These are phyloP conservation scores for Camellia granthamiana DNA, from an alignment of 148 eudicot genomes.

Conservation along the genomic window DNA sequence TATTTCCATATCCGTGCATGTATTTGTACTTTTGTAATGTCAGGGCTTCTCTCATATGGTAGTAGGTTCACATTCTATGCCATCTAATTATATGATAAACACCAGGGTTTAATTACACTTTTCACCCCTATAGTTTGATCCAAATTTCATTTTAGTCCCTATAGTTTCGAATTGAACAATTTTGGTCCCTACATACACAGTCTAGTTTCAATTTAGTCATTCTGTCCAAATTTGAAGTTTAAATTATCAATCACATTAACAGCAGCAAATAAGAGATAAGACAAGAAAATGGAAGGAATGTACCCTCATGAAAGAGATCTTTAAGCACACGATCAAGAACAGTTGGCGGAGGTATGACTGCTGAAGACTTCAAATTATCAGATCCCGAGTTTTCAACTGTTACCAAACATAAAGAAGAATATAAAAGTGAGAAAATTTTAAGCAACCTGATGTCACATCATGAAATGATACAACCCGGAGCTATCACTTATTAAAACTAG, in stretches of 20 bases:
- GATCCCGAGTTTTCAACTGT: constrained; percentile 69
- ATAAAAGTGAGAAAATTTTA: not conserved
- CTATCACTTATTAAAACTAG: constrained; percentile 4
- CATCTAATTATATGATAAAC: too few relatives aligned
- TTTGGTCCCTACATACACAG: too few relatives aligned
- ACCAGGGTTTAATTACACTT: too few relatives aligned
- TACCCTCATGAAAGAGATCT: constrained; percentile 91
- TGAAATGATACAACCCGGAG: constrained; percentile 11
- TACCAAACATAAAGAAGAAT: constrained; percentile 11
- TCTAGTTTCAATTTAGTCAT: not conserved
- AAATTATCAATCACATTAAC: not conserved
- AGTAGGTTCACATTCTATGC: too few relatives aligned
- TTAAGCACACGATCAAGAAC: constrained; percentile 92
- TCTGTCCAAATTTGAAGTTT: too few relatives aligned
- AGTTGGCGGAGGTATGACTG: constrained; percentile 86
- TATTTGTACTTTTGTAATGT: too few relatives aligned
- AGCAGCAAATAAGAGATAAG: not conserved
- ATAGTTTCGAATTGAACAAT: too few relatives aligned
- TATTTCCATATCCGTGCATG: too few relatives aligned
- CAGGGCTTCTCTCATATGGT: too few relatives aligned
- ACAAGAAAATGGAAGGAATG: not conserved
- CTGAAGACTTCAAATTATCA: constrained; percentile 67
- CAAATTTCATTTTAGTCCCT: too few relatives aligned
- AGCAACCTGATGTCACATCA: constrained; percentile 11
- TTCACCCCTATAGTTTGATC: too few relatives aligned